Evolutionary conservation across 2,329 filamentous ascomycete genomes (phyloP).

Genomic region (Penicillium sp.): DNA sequence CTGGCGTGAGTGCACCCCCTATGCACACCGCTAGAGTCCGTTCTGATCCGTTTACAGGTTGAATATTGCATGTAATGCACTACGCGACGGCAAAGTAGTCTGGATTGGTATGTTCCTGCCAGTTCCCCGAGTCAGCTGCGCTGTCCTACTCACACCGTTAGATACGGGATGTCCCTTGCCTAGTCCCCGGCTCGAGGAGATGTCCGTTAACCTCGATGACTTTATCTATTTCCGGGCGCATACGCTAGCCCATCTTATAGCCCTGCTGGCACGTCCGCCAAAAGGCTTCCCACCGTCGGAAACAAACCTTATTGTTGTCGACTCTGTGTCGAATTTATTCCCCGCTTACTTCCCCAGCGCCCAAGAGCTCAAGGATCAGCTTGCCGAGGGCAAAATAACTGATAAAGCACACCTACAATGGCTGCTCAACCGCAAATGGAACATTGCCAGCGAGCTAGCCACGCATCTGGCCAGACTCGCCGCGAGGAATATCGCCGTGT

Average conservation of each 20-base stretch:
- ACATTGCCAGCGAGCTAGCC: constrained; percentile 66
- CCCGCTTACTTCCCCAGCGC: constrained; percentile 72
- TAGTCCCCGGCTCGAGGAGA: constrained; percentile 48
- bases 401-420: constrained; percentile 44
- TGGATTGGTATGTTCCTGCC: constrained; percentile 71
- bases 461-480: constrained; percentile 68
- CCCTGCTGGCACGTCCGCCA: constrained; percentile 69
- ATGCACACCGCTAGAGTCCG: constrained; percentile 1
- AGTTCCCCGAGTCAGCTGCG: not conserved
- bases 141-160: constrained; percentile 20
- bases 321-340: constrained; percentile 73
- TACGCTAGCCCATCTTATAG: constrained; percentile 66
- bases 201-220: constrained; percentile 48
- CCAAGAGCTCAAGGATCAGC: constrained; percentile 35
- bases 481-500: constrained; percentile 68
- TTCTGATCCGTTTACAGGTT: constrained; percentile 55
- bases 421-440: constrained; percentile 46
- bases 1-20: constrained; percentile 63
- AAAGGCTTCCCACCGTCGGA: constrained; percentile 60
- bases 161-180: constrained; percentile 54
- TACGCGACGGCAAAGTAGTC: constrained; percentile 64
- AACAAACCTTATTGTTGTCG: constrained; percentile 71
- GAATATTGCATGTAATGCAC: constrained; percentile 64
- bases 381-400: constrained; percentile 32
- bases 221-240: constrained; percentile 65